These are phyloP conservation scores for Talaromyces verruculosus DNA, from an alignment of 2,329 filamentous ascomycete species.

Conservation along the genomic window DNA sequence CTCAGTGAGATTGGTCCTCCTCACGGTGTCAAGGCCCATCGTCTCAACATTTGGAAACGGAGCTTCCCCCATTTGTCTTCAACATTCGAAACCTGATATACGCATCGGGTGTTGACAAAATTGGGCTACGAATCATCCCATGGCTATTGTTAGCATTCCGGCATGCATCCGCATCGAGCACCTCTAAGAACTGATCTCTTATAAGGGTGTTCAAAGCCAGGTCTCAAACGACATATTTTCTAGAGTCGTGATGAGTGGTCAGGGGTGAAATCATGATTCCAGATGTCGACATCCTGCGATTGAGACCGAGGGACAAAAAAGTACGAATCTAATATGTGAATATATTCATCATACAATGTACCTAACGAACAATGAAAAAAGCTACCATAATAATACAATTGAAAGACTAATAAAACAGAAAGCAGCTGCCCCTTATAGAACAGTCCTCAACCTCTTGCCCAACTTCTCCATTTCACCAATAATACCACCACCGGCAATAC, in stretches of 20 bases:
- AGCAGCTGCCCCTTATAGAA: conserved; percentile 5
- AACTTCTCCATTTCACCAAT: conserved; percentile 82
- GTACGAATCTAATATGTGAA: not conserved
- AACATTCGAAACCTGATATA: not conserved
- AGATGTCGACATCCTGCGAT: too few relatives aligned
- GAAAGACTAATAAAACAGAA: not conserved
- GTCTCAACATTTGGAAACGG: not conserved
- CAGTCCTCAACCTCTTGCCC: conserved; percentile 47
- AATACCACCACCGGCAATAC: conserved; percentile 74
- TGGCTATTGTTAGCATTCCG: not conserved
- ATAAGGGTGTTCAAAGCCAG: not conserved
- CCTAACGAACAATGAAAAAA: not conserved
- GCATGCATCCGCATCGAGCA: not conserved
- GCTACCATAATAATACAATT: conserved; percentile 11
- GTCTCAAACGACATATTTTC: too few relatives aligned
- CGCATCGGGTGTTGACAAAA: not conserved
- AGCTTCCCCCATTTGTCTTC: not conserved
- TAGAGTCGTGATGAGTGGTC: too few relatives aligned
- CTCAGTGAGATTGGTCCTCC: too few relatives aligned
- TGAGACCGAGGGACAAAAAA: too few relatives aligned
- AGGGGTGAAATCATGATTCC: too few relatives aligned
- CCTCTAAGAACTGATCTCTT: not conserved
- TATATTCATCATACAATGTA: not conserved
- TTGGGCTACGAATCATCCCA: not conserved
- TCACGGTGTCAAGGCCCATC: not conserved